Evolutionary conservation across 2,329 filamentous ascomycete genomes (phyloP), one percentile per base, ranked within the genome.

Genomic region (Pseudogymnoascus sp.): DNA sequence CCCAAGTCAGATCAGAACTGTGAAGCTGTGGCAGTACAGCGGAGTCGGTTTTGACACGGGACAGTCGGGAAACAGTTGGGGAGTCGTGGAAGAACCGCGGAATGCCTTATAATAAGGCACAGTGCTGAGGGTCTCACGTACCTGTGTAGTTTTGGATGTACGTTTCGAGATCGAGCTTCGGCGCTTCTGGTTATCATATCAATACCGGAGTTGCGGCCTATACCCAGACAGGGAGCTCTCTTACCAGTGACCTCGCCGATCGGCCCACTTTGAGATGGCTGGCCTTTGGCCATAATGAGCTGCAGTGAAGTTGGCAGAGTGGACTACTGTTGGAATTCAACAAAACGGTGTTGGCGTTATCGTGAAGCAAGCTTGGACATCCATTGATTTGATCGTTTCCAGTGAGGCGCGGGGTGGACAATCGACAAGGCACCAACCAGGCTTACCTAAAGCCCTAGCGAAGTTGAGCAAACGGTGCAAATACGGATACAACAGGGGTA

Each of bases 91-190:
- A n/a, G n/a, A 39, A 58, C 39, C 19, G 18, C 9, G 19, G 18
- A 38, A 26, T 30, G n/a, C 9, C 5, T 6, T 30, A 18, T 28
- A 52, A 52, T n/a, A 5, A 30, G 23, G n/a, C n/a, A 15, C 2
- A 18, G 26, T 18, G 45, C 15, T 30, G 45, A 52, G 28, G 28
- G 12, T 34, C 8, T 58, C 5, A 65, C 76, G 48, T 74, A 92
- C 92, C 90, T 71, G 78, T 80, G 74, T 97, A 99, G 70, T 96
- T 95, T 65, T 86, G 81, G 57, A 96, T 88, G 73, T 96, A 97
- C 35, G 88, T 83, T 63, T 96, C 90, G 39, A 99, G 81, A 68
- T 97, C 94, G 66, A 97, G 86, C 70, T 92, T 96, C 8, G 92
- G 92, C 5, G 82, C 74, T 55, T 90, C 89, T 92, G 58, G 26